A percentile compares a stretch with the other conserved stretches of the same genome.
Conservation (phyloP, 2,329 filamentous ascomycete species). For the Coniochaeta prunicola region DNA sequence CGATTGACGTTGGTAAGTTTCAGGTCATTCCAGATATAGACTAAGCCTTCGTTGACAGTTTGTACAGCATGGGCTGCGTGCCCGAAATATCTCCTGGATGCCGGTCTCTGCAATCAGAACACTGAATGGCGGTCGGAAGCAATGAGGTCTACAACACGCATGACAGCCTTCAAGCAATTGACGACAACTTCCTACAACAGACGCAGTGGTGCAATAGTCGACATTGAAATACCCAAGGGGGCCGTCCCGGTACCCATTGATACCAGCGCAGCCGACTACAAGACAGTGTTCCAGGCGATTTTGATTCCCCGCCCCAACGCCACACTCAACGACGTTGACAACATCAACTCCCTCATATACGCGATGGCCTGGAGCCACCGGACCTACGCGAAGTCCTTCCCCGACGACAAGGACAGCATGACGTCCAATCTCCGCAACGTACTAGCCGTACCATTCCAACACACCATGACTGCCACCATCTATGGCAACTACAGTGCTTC, state of each 20-base stretch:
- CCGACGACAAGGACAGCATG: slow-evolving; percentile 9
- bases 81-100: slow-evolving; percentile 7
- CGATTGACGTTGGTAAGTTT: slow-evolving; percentile 11
- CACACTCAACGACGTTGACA: slow-evolving; percentile 4
- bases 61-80: slow-evolving; percentile 12
- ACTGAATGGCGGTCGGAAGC: slow-evolving; percentile 7
- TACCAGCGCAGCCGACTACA: slow-evolving; percentile 6
- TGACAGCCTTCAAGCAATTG: slow-evolving; percentile 11
- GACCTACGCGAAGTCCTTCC: slow-evolving; percentile 13
- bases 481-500: slow-evolving; percentile 11
- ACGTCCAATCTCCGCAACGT: slow-evolving; percentile 12
- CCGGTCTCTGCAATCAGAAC: slow-evolving; percentile 6
- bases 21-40: too few species aligned
- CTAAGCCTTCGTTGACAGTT: background rate
- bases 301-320: slow-evolving; percentile 4
- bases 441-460: slow-evolving; percentile 13
- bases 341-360: slow-evolving; percentile 10
- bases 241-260: slow-evolving; percentile 4
- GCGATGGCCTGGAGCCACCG: slow-evolving; percentile 13
- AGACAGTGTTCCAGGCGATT: slow-evolving; percentile 8
- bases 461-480: slow-evolving; percentile 10
- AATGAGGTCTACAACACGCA: slow-evolving; percentile 8
- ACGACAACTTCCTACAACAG: slow-evolving; percentile 12
- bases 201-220: slow-evolving; percentile 11
- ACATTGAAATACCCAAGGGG: slow-evolving; percentile 4